Evolutionary conservation across 306 rosid species (phyloP).

Genomic region (Alnus rubra): DNA sequence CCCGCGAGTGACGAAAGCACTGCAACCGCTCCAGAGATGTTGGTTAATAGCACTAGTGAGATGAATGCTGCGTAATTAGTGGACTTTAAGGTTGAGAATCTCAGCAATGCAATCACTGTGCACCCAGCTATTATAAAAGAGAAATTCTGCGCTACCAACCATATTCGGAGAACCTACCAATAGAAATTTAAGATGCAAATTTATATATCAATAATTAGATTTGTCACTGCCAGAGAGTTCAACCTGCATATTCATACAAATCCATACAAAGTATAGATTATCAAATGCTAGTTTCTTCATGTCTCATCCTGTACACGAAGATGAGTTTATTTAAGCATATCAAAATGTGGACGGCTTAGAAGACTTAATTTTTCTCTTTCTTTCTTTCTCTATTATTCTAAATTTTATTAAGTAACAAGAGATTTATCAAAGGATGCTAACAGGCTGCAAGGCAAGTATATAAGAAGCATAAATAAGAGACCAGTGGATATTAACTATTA

Average conservation of each 20-base stretch:
- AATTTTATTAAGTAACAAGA: not conserved
- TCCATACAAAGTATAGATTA: not conserved
- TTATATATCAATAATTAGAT: not conserved
- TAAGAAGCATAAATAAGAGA: not conserved
- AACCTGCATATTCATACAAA: not conserved
- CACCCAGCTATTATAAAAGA: conserved; percentile 76
- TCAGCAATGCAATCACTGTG: conserved; percentile 54
- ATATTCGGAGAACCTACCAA: conserved; percentile 75
- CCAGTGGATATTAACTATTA: not conserved
- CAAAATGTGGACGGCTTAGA: not conserved
- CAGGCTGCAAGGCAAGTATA: not conserved
- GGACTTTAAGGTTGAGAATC: conserved; percentile 52
- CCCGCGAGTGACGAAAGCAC: conserved; percentile 88
- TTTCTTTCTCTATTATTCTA: not conserved
- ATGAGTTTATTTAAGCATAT: not conserved
- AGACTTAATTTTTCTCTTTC: not conserved
- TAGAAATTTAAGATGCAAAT: conserved; percentile 17
- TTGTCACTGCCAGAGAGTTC: not conserved
- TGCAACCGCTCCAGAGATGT: conserved; percentile 74
- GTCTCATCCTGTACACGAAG: conserved; percentile 2
- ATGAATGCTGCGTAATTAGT: conserved; percentile 56
- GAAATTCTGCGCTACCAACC: conserved; percentile 76
- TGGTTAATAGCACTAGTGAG: conserved; percentile 51
- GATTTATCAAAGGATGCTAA: not conserved
- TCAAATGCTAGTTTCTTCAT: not conserved